Evolutionary conservation across 768 basidiomycete genomes (phyloP), one percentile per base, ranked within the genome.

Genomic region (Termitomyces bulborhizus): DNA sequence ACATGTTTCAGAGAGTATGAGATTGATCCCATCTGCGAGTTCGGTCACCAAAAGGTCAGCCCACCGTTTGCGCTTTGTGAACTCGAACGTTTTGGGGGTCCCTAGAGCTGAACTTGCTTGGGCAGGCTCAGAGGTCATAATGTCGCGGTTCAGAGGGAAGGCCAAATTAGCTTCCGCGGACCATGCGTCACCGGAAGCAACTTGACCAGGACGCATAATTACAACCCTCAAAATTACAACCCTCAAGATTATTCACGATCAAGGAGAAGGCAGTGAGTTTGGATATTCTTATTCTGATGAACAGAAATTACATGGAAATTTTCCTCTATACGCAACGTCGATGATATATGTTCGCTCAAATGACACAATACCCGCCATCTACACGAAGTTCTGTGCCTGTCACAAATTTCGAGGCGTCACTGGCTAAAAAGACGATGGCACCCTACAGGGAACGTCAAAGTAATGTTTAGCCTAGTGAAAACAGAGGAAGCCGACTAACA

Each of bases 401-500:
- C 77, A 93, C 86, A 70, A 94, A 98, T 54, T 80, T 82, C 50
- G 88, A 90, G 6, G 93, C 92, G 68, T 97, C 94, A 59, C 90
- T 93, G 7, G 88, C 85, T 16, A 98, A 79, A 69, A 88, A 96
- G 54, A 98, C 89, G 62, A 96, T 79, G 26, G 95, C 93, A 16
- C 90, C 90, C 87, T 90, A 65, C 18, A 57, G 40, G 26, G 55
- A 48, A 26, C 43, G 46, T 46, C n/a, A 51, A 54, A 40, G 34
- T 12, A 21, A 34, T 43, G 40, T 18, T 15, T 18, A 15, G 42
- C 8, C 9, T 1, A 18, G 18, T 37, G 1, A 39, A 21, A 27
- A 18, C 42, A 53, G 29, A 21, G 21, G 13, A 53, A 58, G 21
- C 37, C 34, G 39, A 73, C 80, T 27, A 61, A 86, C 91, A 60